phyloP scores from a whole-genome alignment of 495 filamentous ascomycete genomes.

The Talaromyces ruber region DNA sequence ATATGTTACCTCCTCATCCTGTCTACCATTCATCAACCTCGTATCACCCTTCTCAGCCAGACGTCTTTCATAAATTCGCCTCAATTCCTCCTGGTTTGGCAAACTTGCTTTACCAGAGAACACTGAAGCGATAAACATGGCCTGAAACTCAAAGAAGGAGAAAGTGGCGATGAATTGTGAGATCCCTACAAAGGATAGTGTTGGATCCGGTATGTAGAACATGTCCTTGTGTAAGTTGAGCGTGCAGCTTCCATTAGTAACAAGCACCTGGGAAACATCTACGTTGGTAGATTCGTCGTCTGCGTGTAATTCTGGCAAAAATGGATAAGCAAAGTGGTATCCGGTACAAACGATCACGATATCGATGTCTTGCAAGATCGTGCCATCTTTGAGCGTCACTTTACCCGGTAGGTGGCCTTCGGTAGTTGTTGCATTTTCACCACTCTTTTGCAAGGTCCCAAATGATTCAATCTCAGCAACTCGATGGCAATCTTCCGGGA shows the following conservation, averaged over 20 bases:
- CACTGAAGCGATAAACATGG: constrained; percentile 63
- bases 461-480: neutral
- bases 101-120: constrained; percentile 60
- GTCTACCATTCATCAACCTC: neutral
- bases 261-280: constrained; percentile 23
- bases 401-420: neutral
- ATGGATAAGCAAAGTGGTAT: constrained; percentile 48
- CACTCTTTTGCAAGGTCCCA: neutral
- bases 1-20: neutral
- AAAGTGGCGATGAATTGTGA: constrained; percentile 79
- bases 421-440: neutral
- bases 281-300: neutral
- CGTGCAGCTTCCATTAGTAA: constrained; percentile 60
- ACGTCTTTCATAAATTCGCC: constrained; percentile 4
- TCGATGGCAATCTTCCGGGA: neutral
- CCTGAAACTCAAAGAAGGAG: constrained; percentile 66
- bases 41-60: neutral
- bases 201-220: constrained; percentile 66
- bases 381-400: constrained; percentile 33
- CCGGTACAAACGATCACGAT: constrained; percentile 52
- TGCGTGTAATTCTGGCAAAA: constrained; percentile 48
- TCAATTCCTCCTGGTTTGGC: constrained; percentile 55
- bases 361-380: constrained; percentile 38
- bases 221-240: constrained; percentile 67
- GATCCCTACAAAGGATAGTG: constrained; percentile 67